Evolutionary conservation across 768 basidiomycete genomes (phyloP).

Genomic region (Tremella fuciformis): DNA sequence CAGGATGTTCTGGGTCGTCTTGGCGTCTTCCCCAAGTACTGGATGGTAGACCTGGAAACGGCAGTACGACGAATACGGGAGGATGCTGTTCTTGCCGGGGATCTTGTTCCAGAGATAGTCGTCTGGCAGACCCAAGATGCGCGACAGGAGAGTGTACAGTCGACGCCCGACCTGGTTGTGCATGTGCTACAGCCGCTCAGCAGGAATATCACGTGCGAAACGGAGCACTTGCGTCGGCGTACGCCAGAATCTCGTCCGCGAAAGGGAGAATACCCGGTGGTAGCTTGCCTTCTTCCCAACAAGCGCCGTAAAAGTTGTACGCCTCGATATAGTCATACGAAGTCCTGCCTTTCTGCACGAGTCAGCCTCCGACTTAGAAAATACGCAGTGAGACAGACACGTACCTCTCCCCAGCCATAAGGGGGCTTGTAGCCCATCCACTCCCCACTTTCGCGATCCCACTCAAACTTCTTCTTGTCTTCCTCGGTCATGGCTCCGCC

Average conservation of each 20-base stretch:
- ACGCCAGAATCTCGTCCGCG: slow-evolving; percentile 29
- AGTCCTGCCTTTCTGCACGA: slow-evolving; percentile 17
- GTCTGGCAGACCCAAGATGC: slow-evolving; percentile 35
- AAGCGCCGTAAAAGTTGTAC: too few species aligned
- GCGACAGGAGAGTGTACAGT: slow-evolving; percentile 31
- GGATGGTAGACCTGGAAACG: slow-evolving; percentile 22
- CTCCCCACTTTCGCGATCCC: too few species aligned
- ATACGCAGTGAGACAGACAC: not conserved
- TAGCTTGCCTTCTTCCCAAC: too few species aligned
- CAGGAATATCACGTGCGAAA: too few species aligned
- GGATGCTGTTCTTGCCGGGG: slow-evolving; percentile 19
- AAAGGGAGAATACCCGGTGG: slow-evolving; percentile 17
- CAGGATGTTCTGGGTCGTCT: slow-evolving; percentile 29
- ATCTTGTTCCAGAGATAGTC: slow-evolving; percentile 43
- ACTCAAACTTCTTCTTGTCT: slow-evolving; percentile 26
- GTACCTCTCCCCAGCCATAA: slow-evolving; percentile 4
- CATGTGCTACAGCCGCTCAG: too few species aligned
- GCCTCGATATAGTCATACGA: too few species aligned
- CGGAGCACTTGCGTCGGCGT: too few species aligned
- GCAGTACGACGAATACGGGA: slow-evolving; percentile 31
- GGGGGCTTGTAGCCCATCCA: slow-evolving; percentile 7
- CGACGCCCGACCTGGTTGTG: slow-evolving; percentile 30
- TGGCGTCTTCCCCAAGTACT: slow-evolving; percentile 6
- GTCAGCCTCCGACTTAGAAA: slow-evolving; percentile 9
- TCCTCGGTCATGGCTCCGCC: slow-evolving; percentile 24